phyloP scores from a whole-genome alignment of 768 basidiomycete species.

The Galerina marginata region DNA sequence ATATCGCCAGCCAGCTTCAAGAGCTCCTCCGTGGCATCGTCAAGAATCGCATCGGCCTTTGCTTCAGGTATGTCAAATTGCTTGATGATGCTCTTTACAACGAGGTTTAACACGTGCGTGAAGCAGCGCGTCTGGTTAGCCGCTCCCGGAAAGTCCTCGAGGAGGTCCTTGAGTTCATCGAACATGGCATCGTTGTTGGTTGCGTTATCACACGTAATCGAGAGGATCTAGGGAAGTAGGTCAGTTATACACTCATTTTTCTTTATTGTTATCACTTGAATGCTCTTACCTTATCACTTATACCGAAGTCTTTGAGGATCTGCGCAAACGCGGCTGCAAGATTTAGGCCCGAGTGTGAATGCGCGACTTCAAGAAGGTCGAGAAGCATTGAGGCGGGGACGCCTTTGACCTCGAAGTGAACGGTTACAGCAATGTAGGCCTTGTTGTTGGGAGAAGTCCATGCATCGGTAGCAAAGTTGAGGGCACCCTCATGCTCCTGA shows the following conservation, averaged over 20 bases:
- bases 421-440: conserved; percentile 34
- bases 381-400: conserved; percentile 31
- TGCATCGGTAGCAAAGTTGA: conserved; percentile 18
- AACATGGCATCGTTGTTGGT: not conserved
- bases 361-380: conserved; percentile 42
- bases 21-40: conserved; percentile 2
- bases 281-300: conserved; percentile 36
- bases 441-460: conserved; percentile 45
- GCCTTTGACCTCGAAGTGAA: conserved; percentile 38
- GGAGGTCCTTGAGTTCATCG: conserved; percentile 20
- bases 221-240: conserved; percentile 25
- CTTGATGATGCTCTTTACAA: conserved; percentile 34
- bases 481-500: conserved; percentile 9
- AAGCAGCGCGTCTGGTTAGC: conserved; percentile 37
- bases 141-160: conserved; percentile 29
- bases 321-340: conserved; percentile 38
- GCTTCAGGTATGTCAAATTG: conserved; percentile 32
- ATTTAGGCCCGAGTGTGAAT: conserved; percentile 39
- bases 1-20: not conserved
- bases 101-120: conserved; percentile 39
- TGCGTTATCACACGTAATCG: conserved; percentile 25
- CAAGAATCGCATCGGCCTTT: not conserved
- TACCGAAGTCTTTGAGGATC: conserved; percentile 39
- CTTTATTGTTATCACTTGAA: not conserved
- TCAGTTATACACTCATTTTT: conserved; percentile 1